Evolutionary conservation across 2,329 filamentous ascomycete species (phyloP).

Genomic region (Clonostachys sp.): DNA sequence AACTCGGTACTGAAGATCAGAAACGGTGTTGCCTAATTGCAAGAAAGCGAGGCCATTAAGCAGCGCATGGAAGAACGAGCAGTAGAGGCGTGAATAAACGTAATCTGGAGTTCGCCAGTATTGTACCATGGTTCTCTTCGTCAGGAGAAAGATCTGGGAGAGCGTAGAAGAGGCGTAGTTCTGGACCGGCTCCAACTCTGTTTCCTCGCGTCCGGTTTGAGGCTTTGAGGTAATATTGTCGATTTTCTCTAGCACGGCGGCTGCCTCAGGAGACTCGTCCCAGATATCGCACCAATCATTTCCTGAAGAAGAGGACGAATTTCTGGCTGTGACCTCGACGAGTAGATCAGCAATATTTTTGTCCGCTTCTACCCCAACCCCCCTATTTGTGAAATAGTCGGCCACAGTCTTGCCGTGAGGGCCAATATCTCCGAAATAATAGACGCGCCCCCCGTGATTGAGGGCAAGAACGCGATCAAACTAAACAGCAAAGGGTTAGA

Average conservation of each 20-base stretch:
- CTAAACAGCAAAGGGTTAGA: conserved; percentile 40
- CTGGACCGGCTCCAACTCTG: conserved; percentile 10
- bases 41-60: conserved; percentile 76
- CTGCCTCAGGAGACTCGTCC: conserved; percentile 55
- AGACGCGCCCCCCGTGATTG: conserved; percentile 42
- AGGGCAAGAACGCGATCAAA: conserved; percentile 62
- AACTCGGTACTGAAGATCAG: conserved; percentile 67
- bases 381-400: conserved; percentile 61
- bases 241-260: conserved; percentile 56
- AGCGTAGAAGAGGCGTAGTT: conserved; percentile 22
- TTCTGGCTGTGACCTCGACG: conserved; percentile 45
- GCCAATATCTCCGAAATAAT: conserved; percentile 65
- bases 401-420: conserved; percentile 51
- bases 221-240: conserved; percentile 19
- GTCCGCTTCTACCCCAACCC: conserved; percentile 52
- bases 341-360: conserved; percentile 76
- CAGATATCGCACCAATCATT: conserved; percentile 62
- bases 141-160: conserved; percentile 23
- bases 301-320: conserved; percentile 22
- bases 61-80: conserved; percentile 51
- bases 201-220: conserved; percentile 39
- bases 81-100: conserved; percentile 55
- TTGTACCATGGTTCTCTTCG: conserved; percentile 25
- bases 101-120: conserved; percentile 46
- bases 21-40: conserved; percentile 57